Base-by-base conservation (phyloP, 2,329 filamentous ascomycete species). In the Aureobasidium sp. region DNA sequence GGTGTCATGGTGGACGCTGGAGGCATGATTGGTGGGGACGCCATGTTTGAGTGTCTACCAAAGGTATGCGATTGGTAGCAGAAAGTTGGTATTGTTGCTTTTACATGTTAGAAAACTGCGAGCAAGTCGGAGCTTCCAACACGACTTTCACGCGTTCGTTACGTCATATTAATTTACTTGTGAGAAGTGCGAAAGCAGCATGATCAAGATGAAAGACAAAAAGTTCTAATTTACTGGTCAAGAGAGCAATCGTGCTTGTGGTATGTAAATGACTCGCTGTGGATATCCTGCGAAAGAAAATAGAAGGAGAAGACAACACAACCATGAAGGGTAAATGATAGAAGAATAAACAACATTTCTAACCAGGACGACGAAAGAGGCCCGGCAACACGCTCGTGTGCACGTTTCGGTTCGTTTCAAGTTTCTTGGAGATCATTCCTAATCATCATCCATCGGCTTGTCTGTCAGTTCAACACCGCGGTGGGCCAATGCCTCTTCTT, bases 381-480 rank as follows among this genome's bases (percentile, higher is more conserved):
- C 15, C 53, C 40, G 25, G 17, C 40, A 57, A 19, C 42, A 57
- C 53, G 53, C 40, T 57, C 53, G 23, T 57, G 53, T 57, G 53
- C 53, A 57, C 53, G 53, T 57, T 45, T 57, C 53, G n/a, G 38
- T 57, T 57, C 53, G 53, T 57, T 57, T 31, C 38, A 57, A 31
- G 35, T 10, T 57, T 46, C 38, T 42, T 35, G 40, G 43, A 46
- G 53, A 57, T 57, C 53, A 57, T 57, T 57, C 53, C 53, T 57
- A 57, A 31, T 57, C 53, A 57, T 64, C 62, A 49, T 90, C 86
- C 85, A 90, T 89, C n/a, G 87, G 85, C 73, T 83, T 85, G 71
- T 91, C 88, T 68, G 84, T 84, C 68, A 91, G 77, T 65, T 84
- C 86, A 43, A 90, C 86, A 7, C 85, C 83, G 54, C 76, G 72